Evolutionary conservation across 768 basidiomycete genomes (phyloP).

Genomic region (Tephrocybe sp.): DNA sequence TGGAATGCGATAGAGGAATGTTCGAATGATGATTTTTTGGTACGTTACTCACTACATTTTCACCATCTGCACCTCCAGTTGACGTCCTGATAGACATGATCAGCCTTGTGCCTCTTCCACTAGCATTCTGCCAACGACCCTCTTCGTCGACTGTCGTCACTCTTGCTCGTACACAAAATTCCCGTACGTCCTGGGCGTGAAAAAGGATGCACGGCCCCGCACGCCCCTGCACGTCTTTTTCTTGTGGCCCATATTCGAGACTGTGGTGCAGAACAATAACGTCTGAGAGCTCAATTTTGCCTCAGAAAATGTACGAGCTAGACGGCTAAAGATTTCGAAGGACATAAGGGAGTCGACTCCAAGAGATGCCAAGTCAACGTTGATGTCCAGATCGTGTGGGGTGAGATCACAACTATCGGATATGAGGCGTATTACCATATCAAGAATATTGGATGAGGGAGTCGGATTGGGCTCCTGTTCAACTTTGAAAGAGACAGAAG

Average conservation of each 20-base stretch:
- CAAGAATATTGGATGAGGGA: constrained; percentile 19
- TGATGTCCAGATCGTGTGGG: constrained; percentile 29
- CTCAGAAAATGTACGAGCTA: constrained; percentile 34
- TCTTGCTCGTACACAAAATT: too few species aligned
- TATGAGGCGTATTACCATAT: constrained; percentile 34
- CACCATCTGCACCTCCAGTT: too few species aligned
- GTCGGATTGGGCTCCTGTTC: background rate
- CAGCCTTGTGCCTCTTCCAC: too few species aligned
- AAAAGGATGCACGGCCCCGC: too few species aligned
- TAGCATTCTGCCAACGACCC: too few species aligned
- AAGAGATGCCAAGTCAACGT: constrained; percentile 46
- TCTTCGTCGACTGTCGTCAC: too few species aligned
- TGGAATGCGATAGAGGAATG: too few species aligned
- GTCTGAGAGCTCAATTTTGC: constrained; percentile 26
- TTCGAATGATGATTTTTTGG: too few species aligned
- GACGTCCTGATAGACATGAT: too few species aligned
- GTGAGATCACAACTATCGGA: constrained; percentile 41
- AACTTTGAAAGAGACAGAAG: constrained; percentile 1
- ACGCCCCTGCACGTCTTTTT: too few species aligned
- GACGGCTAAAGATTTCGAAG: constrained; percentile 47
- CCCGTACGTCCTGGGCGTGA: too few species aligned
- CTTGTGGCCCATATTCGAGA: constrained; percentile 40
- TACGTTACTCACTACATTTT: too few species aligned
- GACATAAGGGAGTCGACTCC: constrained; percentile 66
- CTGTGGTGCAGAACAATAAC: constrained; percentile 33